phyloP scores from a whole-genome alignment of 805 yeast species.

The Pichia insulana region DNA sequence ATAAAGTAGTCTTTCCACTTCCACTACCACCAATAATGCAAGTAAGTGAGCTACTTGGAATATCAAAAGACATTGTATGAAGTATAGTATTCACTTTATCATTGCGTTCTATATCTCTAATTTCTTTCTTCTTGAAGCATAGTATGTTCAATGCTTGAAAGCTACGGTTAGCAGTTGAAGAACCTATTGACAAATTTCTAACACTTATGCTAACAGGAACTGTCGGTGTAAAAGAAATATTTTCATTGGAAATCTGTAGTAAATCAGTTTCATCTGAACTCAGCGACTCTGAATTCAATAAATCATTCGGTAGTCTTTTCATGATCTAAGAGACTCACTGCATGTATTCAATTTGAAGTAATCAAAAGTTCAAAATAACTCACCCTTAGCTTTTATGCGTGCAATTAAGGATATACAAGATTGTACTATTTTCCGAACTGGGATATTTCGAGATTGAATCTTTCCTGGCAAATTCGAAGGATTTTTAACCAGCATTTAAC shows the following conservation, averaged over 20 bases:
- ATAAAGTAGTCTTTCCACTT: conserved; percentile 73
- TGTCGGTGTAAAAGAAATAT: conserved; percentile 22
- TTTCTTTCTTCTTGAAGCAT: background rate
- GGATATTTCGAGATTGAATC: no score
- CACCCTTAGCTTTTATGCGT: no score
- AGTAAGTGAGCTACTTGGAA: conserved; percentile 53
- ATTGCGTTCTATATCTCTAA: conserved; percentile 17
- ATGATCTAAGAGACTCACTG: no score
- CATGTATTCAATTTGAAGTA: no score
- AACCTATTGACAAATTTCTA: conserved; percentile 18
- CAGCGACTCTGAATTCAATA: background rate
- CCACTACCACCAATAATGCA: conserved; percentile 89
- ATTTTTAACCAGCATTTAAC: no score
- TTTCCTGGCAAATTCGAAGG: no score
- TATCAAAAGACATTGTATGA: conserved; percentile 46
- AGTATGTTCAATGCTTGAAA: no score
- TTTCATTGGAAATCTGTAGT: conserved; percentile 3
- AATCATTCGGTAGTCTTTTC: no score
- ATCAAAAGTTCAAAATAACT: no score
- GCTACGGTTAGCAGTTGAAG: conserved; percentile 1
- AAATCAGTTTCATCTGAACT: background rate
- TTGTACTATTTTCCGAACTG: no score
- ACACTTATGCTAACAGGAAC: conserved; percentile 20
- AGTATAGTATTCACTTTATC: conserved; percentile 31
- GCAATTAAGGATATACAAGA: no score